Conservation (phyloP, 805 yeast species). For the Lachancea lanzarotensis region DNA sequence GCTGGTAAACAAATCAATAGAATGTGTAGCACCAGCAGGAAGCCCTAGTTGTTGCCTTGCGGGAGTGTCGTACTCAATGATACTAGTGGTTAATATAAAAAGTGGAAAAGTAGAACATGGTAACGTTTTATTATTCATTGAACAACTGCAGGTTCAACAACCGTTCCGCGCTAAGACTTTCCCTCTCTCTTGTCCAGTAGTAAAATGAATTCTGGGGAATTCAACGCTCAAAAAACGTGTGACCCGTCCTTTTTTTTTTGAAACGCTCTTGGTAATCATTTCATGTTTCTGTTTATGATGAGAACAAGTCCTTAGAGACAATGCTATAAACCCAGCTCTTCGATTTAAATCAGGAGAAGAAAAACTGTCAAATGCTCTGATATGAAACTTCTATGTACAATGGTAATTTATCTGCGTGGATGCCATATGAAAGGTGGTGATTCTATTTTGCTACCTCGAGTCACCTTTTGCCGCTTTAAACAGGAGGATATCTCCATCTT, state of each 20-base stretch:
- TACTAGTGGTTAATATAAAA: too few species aligned
- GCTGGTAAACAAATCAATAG: too few species aligned
- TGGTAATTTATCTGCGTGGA: neutral
- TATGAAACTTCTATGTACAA: conserved; percentile 3
- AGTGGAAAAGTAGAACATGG: too few species aligned
- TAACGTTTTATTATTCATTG: too few species aligned
- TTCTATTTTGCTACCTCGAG: conserved; percentile 21
- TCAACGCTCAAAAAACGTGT: neutral
- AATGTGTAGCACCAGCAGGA: too few species aligned
- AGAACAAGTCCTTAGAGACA: conserved; percentile 34
- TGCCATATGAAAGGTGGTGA: too few species aligned
- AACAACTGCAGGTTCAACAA: too few species aligned
- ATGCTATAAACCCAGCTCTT: conserved; percentile 39
- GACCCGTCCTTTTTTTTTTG: neutral
- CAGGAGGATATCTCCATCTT: conserved; percentile 76
- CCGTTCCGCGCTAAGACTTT: too few species aligned
- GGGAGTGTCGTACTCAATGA: too few species aligned
- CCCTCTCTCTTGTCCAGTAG: neutral
- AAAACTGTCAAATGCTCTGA: conserved; percentile 35
- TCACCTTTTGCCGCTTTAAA: conserved; percentile 70
- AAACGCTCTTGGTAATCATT: neutral
- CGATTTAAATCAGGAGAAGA: conserved; percentile 33
- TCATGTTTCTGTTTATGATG: conserved; percentile 29
- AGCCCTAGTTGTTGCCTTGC: too few species aligned
- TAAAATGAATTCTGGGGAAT: neutral